Percentiles rank a stretch among this genome's conserved stretches.
phyloP scores from a whole-genome alignment of 805 yeast species.

The Metschnikowia shivogae region DNA sequence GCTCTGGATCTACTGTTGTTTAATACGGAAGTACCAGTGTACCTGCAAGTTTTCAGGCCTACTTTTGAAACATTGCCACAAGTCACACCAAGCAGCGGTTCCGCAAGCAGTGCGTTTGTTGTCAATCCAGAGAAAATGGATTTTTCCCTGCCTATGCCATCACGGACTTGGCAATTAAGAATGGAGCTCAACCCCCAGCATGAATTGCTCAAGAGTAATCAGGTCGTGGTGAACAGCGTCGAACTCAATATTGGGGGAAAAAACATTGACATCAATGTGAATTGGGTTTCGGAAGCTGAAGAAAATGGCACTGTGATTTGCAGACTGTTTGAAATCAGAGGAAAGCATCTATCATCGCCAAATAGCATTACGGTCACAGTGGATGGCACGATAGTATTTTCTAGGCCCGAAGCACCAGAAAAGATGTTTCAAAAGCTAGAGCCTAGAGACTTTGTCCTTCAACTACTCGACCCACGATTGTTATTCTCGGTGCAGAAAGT shows the following conservation, averaged over 20 bases:
- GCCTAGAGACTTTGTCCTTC: constrained; percentile 51
- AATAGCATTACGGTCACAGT: constrained; percentile 25
- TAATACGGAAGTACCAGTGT: constrained; percentile 21
- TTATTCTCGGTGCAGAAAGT: constrained; percentile 36
- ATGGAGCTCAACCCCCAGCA: constrained; percentile 6
- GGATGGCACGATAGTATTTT: constrained; percentile 13
- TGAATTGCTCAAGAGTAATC: constrained; percentile 6
- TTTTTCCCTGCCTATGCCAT: constrained; percentile 28
- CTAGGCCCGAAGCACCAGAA: constrained; percentile 9
- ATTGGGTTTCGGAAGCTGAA: constrained; percentile 8
- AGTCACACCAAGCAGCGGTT: constrained; percentile 22
- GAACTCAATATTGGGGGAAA: constrained; percentile 23
- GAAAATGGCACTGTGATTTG: background rate
- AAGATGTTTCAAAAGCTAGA: constrained; percentile 30
- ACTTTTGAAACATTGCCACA: constrained; percentile 25
- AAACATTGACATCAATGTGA: constrained; percentile 26
- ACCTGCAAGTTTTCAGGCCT: constrained; percentile 23
- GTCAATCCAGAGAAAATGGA: constrained; percentile 14
- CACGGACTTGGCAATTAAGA: constrained; percentile 29
- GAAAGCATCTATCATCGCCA: constrained; percentile 37
- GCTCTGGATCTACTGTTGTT: constrained; percentile 24
- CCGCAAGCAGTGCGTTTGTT: constrained; percentile 36
- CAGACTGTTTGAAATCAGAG: constrained; percentile 31
- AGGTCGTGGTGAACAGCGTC: constrained; percentile 16
- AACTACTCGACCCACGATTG: constrained; percentile 68